Evolutionary conservation across 225 moss, liverwort and hornwort species (phyloP).

Genomic region (Thuidium tamariscinum): DNA sequence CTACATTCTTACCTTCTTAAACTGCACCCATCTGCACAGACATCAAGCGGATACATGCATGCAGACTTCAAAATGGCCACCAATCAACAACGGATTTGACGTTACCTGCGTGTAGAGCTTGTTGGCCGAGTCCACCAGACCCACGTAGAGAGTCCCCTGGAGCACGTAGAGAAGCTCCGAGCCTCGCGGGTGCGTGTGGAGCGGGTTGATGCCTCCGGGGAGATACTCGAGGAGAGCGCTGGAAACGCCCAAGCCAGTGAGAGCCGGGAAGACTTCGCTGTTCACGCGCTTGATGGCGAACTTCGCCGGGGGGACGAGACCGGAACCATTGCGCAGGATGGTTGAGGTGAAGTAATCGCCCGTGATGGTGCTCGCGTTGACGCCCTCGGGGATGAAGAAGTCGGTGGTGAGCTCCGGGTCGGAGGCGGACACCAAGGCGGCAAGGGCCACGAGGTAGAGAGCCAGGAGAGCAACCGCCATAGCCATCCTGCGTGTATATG

Average conservation of each 20-base stretch:
- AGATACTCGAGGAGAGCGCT: constrained; percentile 9
- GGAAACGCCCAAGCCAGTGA: constrained; percentile 11
- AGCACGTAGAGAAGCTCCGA: background rate
- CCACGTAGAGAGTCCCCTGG: background rate
- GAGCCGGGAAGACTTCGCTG: background rate
- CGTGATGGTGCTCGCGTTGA: background rate
- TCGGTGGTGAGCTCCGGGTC: constrained; percentile 23
- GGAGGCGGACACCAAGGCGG: background rate
- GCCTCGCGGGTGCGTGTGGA: constrained; percentile 22
- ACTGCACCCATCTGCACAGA: background rate
- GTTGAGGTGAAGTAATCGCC: constrained; percentile 1
- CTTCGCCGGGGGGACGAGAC: background rate
- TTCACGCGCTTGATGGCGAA: constrained; percentile 10
- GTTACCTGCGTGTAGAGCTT: background rate
- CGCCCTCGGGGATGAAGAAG: constrained; percentile 3
- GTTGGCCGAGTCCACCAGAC: constrained; percentile 9
- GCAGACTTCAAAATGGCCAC: background rate
- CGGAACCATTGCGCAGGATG: background rate
- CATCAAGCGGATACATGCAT: background rate
- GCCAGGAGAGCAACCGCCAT: background rate
- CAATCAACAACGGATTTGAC: background rate
- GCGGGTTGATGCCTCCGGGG: constrained; percentile 15
- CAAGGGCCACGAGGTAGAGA: background rate
- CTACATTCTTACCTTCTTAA: background rate
- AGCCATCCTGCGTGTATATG: background rate